A percentile compares a stretch with the other conserved stretches of the same genome.
phyloP scores from a whole-genome alignment of 2,329 filamentous ascomycete genomes.

The Cercospora berteroae region DNA sequence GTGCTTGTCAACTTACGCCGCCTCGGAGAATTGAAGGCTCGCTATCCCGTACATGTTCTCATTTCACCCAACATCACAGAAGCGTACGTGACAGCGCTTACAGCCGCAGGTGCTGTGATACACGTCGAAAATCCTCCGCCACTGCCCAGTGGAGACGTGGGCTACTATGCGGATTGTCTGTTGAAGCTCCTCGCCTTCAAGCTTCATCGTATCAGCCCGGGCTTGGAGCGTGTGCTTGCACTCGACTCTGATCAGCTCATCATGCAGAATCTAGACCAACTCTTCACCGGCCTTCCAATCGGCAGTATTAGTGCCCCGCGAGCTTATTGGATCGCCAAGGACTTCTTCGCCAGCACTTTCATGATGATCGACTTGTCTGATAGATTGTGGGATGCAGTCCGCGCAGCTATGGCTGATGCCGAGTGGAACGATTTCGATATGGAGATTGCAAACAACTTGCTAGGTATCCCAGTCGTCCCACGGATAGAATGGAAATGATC shows the following conservation, averaged over 20 bases:
- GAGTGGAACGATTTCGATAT: slow-evolving; percentile 32
- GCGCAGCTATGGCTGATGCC: slow-evolving; percentile 23
- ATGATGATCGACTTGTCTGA: slow-evolving; percentile 33
- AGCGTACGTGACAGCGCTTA: slow-evolving; percentile 24
- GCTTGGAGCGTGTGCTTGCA: slow-evolving; percentile 28
- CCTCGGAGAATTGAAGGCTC: slow-evolving; percentile 24
- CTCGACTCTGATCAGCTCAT: slow-evolving; percentile 36
- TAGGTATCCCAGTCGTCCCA: slow-evolving; percentile 12
- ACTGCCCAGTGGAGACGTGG: slow-evolving; percentile 14
- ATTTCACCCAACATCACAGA: slow-evolving; percentile 22
- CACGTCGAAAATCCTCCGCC: slow-evolving; percentile 27
- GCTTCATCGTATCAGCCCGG: slow-evolving; percentile 29
- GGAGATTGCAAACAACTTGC: slow-evolving; percentile 34
- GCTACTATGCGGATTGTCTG: slow-evolving; percentile 33
- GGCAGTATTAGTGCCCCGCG: slow-evolving; percentile 33
- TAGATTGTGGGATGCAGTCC: slow-evolving; percentile 29
- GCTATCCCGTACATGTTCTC: slow-evolving; percentile 31
- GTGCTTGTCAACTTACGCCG: slow-evolving; percentile 34
- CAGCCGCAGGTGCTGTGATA: slow-evolving; percentile 18
- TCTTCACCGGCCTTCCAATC: slow-evolving; percentile 31
- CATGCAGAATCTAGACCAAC: slow-evolving; percentile 31
- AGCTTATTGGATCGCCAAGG: slow-evolving; percentile 34
- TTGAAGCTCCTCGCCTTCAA: slow-evolving; percentile 35
- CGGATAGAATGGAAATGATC: neutral
- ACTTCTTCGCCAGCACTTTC: slow-evolving; percentile 32